phyloP scores from a whole-genome alignment of 1,284 basidiomycete genomes.

The Cryptococcus deneoformans region DNA sequence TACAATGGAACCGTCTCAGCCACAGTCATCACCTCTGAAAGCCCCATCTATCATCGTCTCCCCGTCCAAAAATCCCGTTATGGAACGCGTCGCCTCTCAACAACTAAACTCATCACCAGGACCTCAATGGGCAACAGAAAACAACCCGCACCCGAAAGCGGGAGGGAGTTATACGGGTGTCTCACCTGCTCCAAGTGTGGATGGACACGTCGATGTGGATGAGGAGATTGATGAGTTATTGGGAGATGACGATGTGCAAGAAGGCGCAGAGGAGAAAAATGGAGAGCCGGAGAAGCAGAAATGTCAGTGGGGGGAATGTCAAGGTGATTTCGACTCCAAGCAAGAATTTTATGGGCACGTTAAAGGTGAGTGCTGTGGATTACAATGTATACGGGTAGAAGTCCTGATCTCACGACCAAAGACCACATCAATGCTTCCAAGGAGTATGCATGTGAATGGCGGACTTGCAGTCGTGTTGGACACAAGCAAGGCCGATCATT shows the following conservation, averaged over 20 bases:
- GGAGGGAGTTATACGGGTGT: not conserved
- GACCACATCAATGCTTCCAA: conserved; percentile 1
- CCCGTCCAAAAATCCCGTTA: not conserved
- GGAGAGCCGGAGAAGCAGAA: not conserved
- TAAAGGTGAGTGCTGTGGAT: not conserved
- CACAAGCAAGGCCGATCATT: not conserved
- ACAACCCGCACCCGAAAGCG: not conserved
- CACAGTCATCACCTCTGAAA: not conserved
- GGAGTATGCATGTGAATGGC: conserved; percentile 2
- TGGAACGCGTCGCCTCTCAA: not conserved
- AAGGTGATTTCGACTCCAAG: not conserved
- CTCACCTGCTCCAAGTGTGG: not conserved
- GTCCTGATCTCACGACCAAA: not conserved
- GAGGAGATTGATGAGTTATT: not conserved
- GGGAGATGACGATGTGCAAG: not conserved
- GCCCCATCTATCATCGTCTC: not conserved
- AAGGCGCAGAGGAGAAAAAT: not conserved
- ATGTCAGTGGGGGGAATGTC: not conserved
- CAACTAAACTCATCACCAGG: not conserved
- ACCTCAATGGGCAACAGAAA: not conserved
- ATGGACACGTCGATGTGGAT: not conserved
- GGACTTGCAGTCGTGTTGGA: not conserved
- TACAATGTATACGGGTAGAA: not conserved
- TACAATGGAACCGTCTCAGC: not conserved
- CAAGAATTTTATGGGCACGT: conserved; percentile 1